A percentile compares a stretch with the other conserved stretches of the same genome.
phyloP scores from a whole-genome alignment of 495 filamentous ascomycete species.

The Daldinia bambusicola region DNA sequence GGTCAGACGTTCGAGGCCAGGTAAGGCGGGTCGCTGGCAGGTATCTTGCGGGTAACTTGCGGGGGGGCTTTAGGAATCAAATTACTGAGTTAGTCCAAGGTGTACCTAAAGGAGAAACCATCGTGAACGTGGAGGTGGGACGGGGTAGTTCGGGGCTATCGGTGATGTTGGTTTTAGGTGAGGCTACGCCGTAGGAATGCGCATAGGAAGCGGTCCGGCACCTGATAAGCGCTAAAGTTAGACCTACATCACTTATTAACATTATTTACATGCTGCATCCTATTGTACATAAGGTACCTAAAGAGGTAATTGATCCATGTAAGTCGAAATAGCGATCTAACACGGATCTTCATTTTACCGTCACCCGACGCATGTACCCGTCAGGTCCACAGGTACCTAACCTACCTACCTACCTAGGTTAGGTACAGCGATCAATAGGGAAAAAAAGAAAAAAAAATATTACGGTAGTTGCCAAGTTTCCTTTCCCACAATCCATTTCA shows the following conservation, averaged over 20 bases:
- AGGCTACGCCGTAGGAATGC: slow-evolving; percentile 15
- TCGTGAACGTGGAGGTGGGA: background rate
- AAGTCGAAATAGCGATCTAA: too few species aligned
- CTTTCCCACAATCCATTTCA: too few species aligned
- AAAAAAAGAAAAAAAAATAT: too few species aligned
- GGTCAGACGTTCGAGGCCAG: background rate
- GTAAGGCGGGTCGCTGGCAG: background rate
- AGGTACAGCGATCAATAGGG: too few species aligned
- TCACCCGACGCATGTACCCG: too few species aligned
- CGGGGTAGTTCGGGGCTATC: background rate
- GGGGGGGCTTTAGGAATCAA: slow-evolving; percentile 11
- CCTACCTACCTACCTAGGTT: too few species aligned
- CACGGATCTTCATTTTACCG: too few species aligned
- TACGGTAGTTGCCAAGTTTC: too few species aligned
- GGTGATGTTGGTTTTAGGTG: slow-evolving; percentile 1
- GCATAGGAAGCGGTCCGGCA: background rate
- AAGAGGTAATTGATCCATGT: too few species aligned
- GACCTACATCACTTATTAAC: too few species aligned
- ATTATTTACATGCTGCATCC: background rate
- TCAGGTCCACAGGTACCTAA: too few species aligned
- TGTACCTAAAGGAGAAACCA: background rate
- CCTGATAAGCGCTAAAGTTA: background rate
- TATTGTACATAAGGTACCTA: too few species aligned
- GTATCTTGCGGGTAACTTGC: background rate
- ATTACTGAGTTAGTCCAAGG: slow-evolving; percentile 8